Evolutionary conservation across 83 land plant genomes (phyloP), one percentile per base, ranked within the genome.

Genomic region (Picea mariana): DNA sequence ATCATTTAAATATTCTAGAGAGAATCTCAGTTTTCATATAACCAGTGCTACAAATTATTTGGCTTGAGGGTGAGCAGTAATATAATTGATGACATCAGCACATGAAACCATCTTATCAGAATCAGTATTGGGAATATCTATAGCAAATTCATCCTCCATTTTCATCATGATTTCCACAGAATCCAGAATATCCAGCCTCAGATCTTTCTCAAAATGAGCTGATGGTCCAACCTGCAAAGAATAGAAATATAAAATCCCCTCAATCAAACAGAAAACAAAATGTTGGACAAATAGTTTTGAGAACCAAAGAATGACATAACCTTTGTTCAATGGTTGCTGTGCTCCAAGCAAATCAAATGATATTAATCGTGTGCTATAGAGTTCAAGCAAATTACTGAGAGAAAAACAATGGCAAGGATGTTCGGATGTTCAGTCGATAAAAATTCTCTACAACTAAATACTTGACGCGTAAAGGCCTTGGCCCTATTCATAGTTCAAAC

Each of bases 91-190:
- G 77, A 83, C 81, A 83, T 83, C 85, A 60, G 78, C 80, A 76
- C 83, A 66, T 24, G 78, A 83, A 52, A 83, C 44, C 60, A 84
- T 72, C 60, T 83, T 83, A 42, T 77, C 80, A 34, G 83, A 85
- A 63, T 87, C 86, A 78, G 21, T 63, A 49, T 79, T 84, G 40
- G 83, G 81, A 27, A 81, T 83, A 44, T 87, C 86, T 24, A 87
- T 59, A 34, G 86, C 83, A 81, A 87, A 84, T 83, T 83, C 88
- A 66, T 86, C 88, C 75, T 86, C 85, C 18, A 63, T 76, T 24
- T 82, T 85, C 71, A 86, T 81, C 80, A 86, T 81, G 17, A 83
- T 84, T 75, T 86, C 82, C 31, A 82, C 79, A 27, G 62, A 82
- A 60, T 85, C 87, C 60, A 83, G 60, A 79, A 83, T 86, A 75